phyloP scores from a whole-genome alignment of 352 stramenopile species.

The Thalassiosira livingstoniorum region DNA sequence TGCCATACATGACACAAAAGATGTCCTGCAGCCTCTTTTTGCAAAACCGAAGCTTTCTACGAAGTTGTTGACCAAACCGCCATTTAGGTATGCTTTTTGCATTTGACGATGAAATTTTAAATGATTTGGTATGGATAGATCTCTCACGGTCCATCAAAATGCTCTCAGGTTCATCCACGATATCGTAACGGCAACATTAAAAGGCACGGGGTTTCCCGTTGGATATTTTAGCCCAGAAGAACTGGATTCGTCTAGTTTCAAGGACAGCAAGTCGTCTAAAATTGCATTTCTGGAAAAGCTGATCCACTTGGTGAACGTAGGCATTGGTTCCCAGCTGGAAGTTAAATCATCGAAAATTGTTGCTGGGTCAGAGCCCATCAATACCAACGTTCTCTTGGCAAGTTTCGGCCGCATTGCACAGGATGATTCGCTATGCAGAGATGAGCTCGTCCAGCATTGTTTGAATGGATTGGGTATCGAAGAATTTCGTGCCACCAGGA shows the following conservation, averaged over 20 bases:
- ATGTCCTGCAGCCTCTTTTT: constrained; percentile 52
- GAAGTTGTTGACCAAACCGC: constrained; percentile 55
- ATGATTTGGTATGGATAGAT: background rate
- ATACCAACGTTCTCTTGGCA: constrained; percentile 46
- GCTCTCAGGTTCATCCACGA: constrained; percentile 58
- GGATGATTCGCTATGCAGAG: constrained; percentile 38
- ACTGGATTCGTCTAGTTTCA: constrained; percentile 58
- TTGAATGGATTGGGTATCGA: constrained; percentile 36
- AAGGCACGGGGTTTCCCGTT: constrained; percentile 56
- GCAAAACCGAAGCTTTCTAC: constrained; percentile 46
- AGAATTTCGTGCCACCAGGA: constrained; percentile 16
- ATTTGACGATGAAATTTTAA: background rate
- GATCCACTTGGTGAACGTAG: constrained; percentile 54
- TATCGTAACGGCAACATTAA: constrained; percentile 51
- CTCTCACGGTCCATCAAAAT: background rate
- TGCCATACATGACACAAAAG: constrained; percentile 43
- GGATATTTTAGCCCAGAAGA: constrained; percentile 42
- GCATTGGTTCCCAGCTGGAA: constrained; percentile 17
- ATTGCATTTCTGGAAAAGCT: constrained; percentile 60
- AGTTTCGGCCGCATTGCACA: constrained; percentile 43
- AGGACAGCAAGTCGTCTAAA: constrained; percentile 55
- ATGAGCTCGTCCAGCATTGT: constrained; percentile 45
- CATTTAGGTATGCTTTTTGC: constrained; percentile 42
- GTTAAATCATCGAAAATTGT: constrained; percentile 54
- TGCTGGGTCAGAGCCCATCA: constrained; percentile 50